Base-by-base conservation (phyloP, 2,329 filamentous ascomycete genomes). In the Epicoccum sorghinum region DNA sequence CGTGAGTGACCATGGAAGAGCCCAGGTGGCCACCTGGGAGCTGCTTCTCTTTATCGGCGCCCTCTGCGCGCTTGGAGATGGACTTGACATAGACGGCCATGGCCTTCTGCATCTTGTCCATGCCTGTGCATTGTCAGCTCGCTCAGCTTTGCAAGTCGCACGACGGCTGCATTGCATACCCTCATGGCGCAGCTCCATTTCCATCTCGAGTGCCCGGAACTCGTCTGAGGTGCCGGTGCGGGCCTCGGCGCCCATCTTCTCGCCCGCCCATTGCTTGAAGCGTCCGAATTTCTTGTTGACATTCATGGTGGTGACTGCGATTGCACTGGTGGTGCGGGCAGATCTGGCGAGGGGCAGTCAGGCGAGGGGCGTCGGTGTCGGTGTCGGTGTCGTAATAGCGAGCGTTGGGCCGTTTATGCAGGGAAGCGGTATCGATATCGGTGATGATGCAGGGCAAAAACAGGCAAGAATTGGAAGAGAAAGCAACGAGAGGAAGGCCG, bases 241-340 rank as follows among this genome's bases (percentile, higher is more conserved):
- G 77, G 88, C 84, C 77, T 97, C 93, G 62, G 86, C 86, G 67
- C 93, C 93, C 90, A 98, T 96, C 78, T 93, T 91, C 80, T 98
- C 93, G 65, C 91, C 91, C 33, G 93, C 91, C 93, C 93, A 98
- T 88, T 98, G 93, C 81, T 93, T 96, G 81, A 96, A 88, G 71
- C 93, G 89, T 78, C 93, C 93, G 73, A 98, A 86, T 75, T 96
- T 96, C 82, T 96, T 96, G 77, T 86, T 87, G 75, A 87, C 80
- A 67, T 86, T 85, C 83, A 85, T 85, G 52, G 25, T 62, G 58
- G 69, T 55, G 55, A 54, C 41, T 51, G 55, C 23, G 32, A 24
- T 48, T 14, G 12, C 32, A 33, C 32, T 8, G 32, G 1, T 33
- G 32, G 32, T 33, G 32, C 32, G 32, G 47, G 58, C 41, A 33